Base-by-base conservation (phyloP, 2,329 filamentous ascomycete species). In the Calonectria honghensis region DNA sequence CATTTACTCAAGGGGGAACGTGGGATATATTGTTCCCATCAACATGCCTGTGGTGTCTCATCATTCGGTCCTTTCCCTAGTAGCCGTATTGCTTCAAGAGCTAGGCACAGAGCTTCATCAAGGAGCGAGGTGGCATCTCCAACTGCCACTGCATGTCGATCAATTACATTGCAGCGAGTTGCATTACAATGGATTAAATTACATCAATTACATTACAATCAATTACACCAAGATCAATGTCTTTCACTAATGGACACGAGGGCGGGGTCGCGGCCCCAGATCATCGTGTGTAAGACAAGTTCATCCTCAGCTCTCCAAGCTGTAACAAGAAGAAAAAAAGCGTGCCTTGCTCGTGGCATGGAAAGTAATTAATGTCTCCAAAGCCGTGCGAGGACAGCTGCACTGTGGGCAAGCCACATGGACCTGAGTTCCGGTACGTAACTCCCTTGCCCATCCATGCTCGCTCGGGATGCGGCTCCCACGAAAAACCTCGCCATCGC, bases 381-480 rank as follows among this genome's bases (percentile, higher is more conserved):
- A 29, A 37, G 24, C 57, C 35, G 57, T 63, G 57, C 35, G 57
- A 63, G 24, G 0, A 24, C 1, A 13, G 41, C 9, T 29, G 14
- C 57, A 63, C 57, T 63, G 57, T 63, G 35, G 57, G 57, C 57
- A 63, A 63, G 57, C 57, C 57, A 63, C 57, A 63, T 39, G n/a
- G 14, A 10, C 32, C 16, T 27, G 6, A 27, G 37, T 37, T 24
- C 61, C 35, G 61, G 27, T 65, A 65, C 61, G 61, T 65, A 65
- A 50, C 61, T 57, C 50, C 51, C 50, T 73, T 57, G 35, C 24
- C 24, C 50, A 41, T 50, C 71, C 41, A 68, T 69, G 57, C 64
- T 41, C 32, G 32, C 32, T 51, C 35, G 65, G 70, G 64, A 79
- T 80, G 79, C 79, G 79, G 79, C 79, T 80, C 78, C 79, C 70